Evolutionary conservation across 139 green algal species (phyloP).

Genomic region (Closterium sp.): DNA sequence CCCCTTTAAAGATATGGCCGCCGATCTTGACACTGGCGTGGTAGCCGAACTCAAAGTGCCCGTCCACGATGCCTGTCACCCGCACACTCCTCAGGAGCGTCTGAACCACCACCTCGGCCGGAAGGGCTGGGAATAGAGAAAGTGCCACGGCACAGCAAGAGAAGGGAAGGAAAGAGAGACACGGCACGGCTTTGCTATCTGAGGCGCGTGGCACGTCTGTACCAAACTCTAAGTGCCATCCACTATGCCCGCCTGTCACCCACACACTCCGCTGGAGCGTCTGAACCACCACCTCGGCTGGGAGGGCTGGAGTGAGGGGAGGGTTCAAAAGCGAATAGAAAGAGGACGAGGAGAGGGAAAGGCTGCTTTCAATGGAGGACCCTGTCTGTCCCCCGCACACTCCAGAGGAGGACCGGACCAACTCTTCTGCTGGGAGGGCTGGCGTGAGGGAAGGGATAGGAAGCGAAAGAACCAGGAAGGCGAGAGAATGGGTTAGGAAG

Average conservation of each 20-base stretch:
- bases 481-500: too few relatives aligned
- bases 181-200: too few relatives aligned
- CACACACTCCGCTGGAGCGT: constrained; percentile 21
- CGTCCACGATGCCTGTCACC: constrained; percentile 26
- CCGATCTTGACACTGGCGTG: constrained; percentile 31
- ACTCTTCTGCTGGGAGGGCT: constrained; percentile 3
- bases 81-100: constrained; percentile 27
- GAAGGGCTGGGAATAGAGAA: background rate
- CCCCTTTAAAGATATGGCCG: constrained; percentile 39
- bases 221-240: too few relatives aligned
- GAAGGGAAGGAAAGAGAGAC: too few relatives aligned
- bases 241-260: constrained; percentile 16
- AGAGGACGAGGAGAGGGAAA: too few relatives aligned
- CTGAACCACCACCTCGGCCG: constrained; percentile 18
- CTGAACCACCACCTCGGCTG: constrained; percentile 15
- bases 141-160: too few relatives aligned
- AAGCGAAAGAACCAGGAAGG: too few relatives aligned
- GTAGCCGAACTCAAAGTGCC: constrained; percentile 38
- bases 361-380: too few relatives aligned
- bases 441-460: too few relatives aligned
- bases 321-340: too few relatives aligned
- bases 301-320: background rate
- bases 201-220: too few relatives aligned
- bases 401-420: constrained; percentile 21
- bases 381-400: background rate